These are phyloP conservation scores for Eutrema yunnanense DNA, from an alignment of 345 rosid species.

Conservation along the genomic window DNA sequence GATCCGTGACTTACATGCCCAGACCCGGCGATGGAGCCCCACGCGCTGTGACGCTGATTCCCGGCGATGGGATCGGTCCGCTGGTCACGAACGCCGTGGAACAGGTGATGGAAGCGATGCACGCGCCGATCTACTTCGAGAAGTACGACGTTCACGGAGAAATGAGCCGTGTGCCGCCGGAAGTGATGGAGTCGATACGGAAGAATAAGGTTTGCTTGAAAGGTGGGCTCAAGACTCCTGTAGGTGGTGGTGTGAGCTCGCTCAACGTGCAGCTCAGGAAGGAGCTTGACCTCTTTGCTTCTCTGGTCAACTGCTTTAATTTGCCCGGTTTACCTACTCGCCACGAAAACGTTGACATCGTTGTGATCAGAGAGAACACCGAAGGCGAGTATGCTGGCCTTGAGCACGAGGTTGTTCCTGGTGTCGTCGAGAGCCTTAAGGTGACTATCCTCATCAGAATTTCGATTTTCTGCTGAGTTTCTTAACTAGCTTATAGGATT, in stretches of 20 bases:
- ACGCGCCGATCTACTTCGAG: conserved; percentile 94
- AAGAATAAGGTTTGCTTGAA: conserved; percentile 96
- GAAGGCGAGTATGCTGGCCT: conserved; percentile 96
- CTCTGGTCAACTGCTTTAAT: conserved; percentile 81
- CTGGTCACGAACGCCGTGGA: conserved; percentile 86
- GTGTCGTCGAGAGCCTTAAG: conserved; percentile 97
- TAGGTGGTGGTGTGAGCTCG: conserved; percentile 96
- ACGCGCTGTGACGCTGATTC: conserved; percentile 75
- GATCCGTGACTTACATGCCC: conserved; percentile 97
- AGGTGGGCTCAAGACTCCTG: conserved; percentile 87
- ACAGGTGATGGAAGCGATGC: conserved; percentile 96
- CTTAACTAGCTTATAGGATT: not conserved
- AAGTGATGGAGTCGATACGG: conserved; percentile 82
- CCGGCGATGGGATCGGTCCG: conserved; percentile 98
- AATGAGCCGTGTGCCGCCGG: conserved; percentile 75
- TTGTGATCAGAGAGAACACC: conserved; percentile 92
- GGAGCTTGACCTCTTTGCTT: conserved; percentile 90
- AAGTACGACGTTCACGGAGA: conserved; percentile 85
- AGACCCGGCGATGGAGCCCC: conserved; percentile 98
- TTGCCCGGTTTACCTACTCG: conserved; percentile 86
- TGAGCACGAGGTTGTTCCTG: conserved; percentile 96
- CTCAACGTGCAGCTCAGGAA: conserved; percentile 77
- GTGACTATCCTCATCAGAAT: conserved; percentile 21
- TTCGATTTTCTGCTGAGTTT: not conserved
- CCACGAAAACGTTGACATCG: conserved; percentile 84